Base-by-base conservation (phyloP, 2,329 filamentous ascomycete genomes). In the Beauveria australis region DNA sequence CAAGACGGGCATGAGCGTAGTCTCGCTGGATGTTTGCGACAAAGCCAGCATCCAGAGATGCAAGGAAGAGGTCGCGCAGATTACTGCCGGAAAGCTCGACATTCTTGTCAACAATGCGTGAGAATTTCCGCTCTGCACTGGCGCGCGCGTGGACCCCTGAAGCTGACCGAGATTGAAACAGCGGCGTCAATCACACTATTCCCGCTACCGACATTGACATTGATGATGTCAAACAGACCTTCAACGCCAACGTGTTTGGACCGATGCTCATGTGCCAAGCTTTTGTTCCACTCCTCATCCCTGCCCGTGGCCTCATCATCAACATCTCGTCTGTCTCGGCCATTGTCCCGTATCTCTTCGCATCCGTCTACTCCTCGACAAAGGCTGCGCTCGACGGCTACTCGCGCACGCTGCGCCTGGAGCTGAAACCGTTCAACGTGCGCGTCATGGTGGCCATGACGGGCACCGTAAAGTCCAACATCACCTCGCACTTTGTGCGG, bases 81-180 rank as follows among this genome's bases (percentile, higher is more conserved):
- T 84, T 49, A 83, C 80, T 1, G 75, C 75, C 5, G 81, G 81
- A 12, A 78, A 72, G 54, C 77, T 85, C 5, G 82, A 85, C 63
- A 77, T 85, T 49, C 79, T 85, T 18, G 76, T 85, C 49, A 85
- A 85, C 70, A 85, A 85, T 63, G 82, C 82, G 80, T 83, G 40
- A 22, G 48, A 16, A 18, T 2, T 7, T 12, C 24, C 12, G 33
- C 44, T 16, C 10, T 3, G 9, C 18, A 28, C 26, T 9, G 22
- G 12, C n/a, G 10, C n/a, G 10, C 47, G 28, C 8, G 28, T 5
- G 18, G 26, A 12, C 6, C 22, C 3, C 19, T 3, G 14, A 7
- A 16, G 46, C 26, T 52, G 30, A 59, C 37, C 16, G 19, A 41
- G 19, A 7, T 18, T 6, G 26, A 12, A 37, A 37, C n/a, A 60